phyloP scores from a whole-genome alignment of 176 grass and related monocot species.

The Aegilops longissima region DNA sequence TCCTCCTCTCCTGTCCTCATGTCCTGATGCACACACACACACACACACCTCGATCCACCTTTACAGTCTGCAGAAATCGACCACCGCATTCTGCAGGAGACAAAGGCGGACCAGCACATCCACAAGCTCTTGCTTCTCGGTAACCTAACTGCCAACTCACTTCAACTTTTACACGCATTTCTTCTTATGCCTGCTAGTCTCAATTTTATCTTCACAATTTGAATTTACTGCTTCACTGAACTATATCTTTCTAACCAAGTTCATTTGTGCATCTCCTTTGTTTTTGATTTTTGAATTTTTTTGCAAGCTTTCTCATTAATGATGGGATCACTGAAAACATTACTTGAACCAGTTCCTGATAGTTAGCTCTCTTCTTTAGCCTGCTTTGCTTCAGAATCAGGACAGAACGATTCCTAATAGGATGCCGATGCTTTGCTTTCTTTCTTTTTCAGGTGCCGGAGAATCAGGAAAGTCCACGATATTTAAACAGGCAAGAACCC shows the following conservation, averaged over 20 bases:
- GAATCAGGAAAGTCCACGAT: slow-evolving; percentile 99
- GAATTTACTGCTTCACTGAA: no score
- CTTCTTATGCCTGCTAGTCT: not conserved
- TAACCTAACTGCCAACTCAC: slow-evolving; percentile 17
- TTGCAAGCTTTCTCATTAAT: not conserved
- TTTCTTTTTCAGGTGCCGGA: slow-evolving; percentile 37
- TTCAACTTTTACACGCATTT: not conserved
- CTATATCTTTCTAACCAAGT: not conserved
- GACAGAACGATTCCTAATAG: not conserved
- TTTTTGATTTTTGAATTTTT: not conserved
- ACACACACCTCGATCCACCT: no score
- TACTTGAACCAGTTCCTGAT: no score
- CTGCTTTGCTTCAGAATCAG: no score
- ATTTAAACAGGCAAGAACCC: slow-evolving; percentile 79
- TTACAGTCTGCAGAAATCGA: no score
- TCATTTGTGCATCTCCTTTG: not conserved
- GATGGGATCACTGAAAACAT: not conserved
- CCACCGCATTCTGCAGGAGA: slow-evolving; percentile 50
- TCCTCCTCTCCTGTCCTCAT: no score
- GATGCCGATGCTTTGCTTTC: not conserved
- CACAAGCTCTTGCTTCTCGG: slow-evolving; percentile 90
- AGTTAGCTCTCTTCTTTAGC: no score
- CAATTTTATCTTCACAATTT: no score
- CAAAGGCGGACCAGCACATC: slow-evolving; percentile 90
- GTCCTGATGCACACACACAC: no score